phyloP scores from a whole-genome alignment of 2,329 filamentous ascomycete genomes.

The Aspergillus aculeatinus region DNA sequence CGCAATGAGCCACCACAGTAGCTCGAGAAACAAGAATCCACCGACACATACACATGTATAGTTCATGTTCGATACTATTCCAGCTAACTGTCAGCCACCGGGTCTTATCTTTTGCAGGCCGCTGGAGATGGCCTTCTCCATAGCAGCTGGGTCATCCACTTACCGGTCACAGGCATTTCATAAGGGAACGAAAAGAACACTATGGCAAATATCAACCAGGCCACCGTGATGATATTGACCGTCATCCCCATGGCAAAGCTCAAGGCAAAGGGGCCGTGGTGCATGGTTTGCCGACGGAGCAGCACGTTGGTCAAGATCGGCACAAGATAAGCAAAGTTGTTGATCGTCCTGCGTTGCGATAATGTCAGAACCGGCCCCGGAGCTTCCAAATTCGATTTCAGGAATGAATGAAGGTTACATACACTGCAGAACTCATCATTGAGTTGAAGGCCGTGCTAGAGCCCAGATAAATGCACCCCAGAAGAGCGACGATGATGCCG shows the following conservation, averaged over 20 bases:
- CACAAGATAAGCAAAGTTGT: constrained; percentile 48
- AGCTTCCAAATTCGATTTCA: too few relatives aligned
- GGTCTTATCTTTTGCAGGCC: background rate
- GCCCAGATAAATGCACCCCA: constrained; percentile 67
- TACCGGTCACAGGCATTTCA: constrained; percentile 36
- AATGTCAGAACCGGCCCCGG: background rate
- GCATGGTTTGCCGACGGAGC: constrained; percentile 45
- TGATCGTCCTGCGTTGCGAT: constrained; percentile 40
- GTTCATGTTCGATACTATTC: constrained; percentile 46
- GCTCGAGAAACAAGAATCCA: constrained; percentile 39
- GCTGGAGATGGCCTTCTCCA: background rate
- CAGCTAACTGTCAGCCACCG: background rate
- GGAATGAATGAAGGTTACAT: background rate
- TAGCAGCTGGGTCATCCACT: constrained; percentile 1
- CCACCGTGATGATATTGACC: constrained; percentile 47
- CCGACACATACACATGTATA: constrained; percentile 52
- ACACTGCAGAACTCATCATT: constrained; percentile 30
- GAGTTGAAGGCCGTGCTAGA: constrained; percentile 66
- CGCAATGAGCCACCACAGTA: constrained; percentile 47
- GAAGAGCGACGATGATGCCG: constrained; percentile 51
- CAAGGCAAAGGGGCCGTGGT: constrained; percentile 48
- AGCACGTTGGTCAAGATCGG: constrained; percentile 50
- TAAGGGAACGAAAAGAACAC: constrained; percentile 51
- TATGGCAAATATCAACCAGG: constrained; percentile 52
- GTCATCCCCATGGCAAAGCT: constrained; percentile 41